Conservation (phyloP, 768 basidiomycete genomes). For the Termitomyces eurrhizus region DNA sequence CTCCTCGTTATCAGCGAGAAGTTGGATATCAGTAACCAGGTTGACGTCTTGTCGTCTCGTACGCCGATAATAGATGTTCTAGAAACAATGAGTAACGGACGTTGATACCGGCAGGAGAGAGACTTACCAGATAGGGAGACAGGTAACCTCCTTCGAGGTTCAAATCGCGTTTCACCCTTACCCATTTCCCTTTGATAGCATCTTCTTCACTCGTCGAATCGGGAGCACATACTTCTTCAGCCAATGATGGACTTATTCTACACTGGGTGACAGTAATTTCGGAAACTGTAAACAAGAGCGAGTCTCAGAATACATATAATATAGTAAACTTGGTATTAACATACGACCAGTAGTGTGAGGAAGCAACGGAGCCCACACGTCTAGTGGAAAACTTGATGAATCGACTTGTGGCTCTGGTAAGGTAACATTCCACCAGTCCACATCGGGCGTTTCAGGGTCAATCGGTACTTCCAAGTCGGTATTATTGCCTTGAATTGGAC, state of each 20-base stretch:
- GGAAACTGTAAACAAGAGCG: slow-evolving; percentile 49
- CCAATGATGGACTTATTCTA: slow-evolving; percentile 54
- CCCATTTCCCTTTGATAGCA: slow-evolving; percentile 83
- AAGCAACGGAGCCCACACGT: slow-evolving; percentile 74
- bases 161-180: slow-evolving; percentile 78
- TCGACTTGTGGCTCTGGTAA: slow-evolving; percentile 39
- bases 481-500: slow-evolving; percentile 11
- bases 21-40: slow-evolving; percentile 67
- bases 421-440: slow-evolving; percentile 73
- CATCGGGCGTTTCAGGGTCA: slow-evolving; percentile 21
- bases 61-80: slow-evolving; percentile 79
- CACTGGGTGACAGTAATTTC: slow-evolving; percentile 75
- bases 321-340: slow-evolving; percentile 24
- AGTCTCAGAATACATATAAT: not conserved
- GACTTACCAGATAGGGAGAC: slow-evolving; percentile 54
- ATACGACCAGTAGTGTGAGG: slow-evolving; percentile 74
- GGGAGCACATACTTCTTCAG: slow-evolving; percentile 63
- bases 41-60: slow-evolving; percentile 80
- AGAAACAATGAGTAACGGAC: slow-evolving; percentile 3
- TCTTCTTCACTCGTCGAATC: slow-evolving; percentile 66
- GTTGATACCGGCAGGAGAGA: not conserved
- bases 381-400: slow-evolving; percentile 70
- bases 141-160: slow-evolving; percentile 59
- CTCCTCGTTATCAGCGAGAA: slow-evolving; percentile 55
- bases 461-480: slow-evolving; percentile 12